Evolutionary conservation across 768 basidiomycete species (phyloP).

Genomic region (Mycena maculata): DNA sequence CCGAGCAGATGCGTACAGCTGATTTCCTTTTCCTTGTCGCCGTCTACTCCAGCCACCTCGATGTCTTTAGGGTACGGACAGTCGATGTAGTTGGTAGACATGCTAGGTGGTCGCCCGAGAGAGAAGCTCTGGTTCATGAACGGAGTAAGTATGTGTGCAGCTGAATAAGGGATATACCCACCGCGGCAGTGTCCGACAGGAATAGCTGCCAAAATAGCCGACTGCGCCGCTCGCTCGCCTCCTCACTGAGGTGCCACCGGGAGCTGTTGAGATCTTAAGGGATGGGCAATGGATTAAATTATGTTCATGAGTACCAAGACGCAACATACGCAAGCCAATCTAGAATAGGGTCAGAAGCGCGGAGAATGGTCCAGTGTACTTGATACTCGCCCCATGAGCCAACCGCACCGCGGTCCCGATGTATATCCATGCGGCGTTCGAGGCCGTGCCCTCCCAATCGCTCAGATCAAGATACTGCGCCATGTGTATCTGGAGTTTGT

Average conservation of each 20-base stretch:
- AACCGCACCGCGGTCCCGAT: constrained; percentile 70
- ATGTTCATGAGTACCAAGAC: constrained; percentile 6
- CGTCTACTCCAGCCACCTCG: constrained; percentile 44
- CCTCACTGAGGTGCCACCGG: constrained; percentile 67
- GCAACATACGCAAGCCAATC: constrained; percentile 72
- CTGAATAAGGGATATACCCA: constrained; percentile 42
- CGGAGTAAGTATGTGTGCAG: background rate
- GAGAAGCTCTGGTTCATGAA: constrained; percentile 61
- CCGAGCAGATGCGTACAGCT: constrained; percentile 9
- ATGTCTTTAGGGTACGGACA: constrained; percentile 63
- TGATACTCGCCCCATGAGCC: constrained; percentile 64
- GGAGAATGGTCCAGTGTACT: background rate
- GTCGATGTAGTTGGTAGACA: constrained; percentile 65
- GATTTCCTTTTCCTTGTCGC: constrained; percentile 46
- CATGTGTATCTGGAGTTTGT: constrained; percentile 48
- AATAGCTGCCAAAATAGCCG: constrained; percentile 80
- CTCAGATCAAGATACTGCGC: constrained; percentile 67
- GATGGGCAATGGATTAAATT: background rate
- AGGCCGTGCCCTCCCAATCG: constrained; percentile 59
- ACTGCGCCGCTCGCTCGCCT: constrained; percentile 58
- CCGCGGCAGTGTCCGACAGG: constrained; percentile 69
- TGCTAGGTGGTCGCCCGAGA: constrained; percentile 69
- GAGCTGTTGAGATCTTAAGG: constrained; percentile 51
- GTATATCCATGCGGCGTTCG: constrained; percentile 65
- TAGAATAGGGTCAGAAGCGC: constrained; percentile 30